Evolutionary conservation across 495 filamentous ascomycete species (phyloP).

Genomic region (Aspergillus saccharolyticus): DNA sequence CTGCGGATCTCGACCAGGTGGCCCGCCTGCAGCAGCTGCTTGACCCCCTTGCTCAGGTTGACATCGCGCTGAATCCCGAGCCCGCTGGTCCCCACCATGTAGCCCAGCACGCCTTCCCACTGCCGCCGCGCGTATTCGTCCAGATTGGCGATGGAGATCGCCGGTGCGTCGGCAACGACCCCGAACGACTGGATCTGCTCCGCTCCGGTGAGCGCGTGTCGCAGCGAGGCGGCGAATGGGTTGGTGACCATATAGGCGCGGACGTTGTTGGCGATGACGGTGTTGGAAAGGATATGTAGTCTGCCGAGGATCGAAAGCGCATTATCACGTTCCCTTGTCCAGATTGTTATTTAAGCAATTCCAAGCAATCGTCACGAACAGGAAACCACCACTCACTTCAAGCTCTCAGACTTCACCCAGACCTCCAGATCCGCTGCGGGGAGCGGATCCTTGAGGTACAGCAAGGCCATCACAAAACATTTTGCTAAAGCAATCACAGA

Average conservation of each 20-base stretch:
- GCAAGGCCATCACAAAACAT: slow-evolving; percentile 86
- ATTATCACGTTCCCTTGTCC: slow-evolving; percentile 75
- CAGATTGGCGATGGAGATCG: slow-evolving; percentile 62
- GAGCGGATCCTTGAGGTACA: slow-evolving; percentile 78
- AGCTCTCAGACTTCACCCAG: slow-evolving; percentile 74
- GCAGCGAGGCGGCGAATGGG: slow-evolving; percentile 70
- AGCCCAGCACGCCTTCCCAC: slow-evolving; percentile 94
- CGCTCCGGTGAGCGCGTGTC: slow-evolving; percentile 79
- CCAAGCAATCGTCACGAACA: too few relatives aligned
- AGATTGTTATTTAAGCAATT: too few relatives aligned
- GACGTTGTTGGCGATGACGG: slow-evolving; percentile 51
- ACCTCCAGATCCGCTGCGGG: slow-evolving; percentile 69
- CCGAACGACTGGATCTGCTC: slow-evolving; percentile 85
- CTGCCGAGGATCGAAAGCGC: slow-evolving; percentile 73
- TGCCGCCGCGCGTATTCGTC: slow-evolving; percentile 82
- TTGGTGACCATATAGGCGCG: slow-evolving; percentile 66
- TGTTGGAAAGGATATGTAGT: slow-evolving; percentile 71
- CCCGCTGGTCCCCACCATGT: slow-evolving; percentile 74
- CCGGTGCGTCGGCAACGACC: slow-evolving; percentile 60
- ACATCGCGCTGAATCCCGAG: slow-evolving; percentile 43
- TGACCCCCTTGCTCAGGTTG: slow-evolving; percentile 72
- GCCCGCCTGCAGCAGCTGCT: slow-evolving; percentile 70
- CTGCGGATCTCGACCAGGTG: slow-evolving; percentile 67
- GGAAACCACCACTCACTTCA: slow-evolving; percentile 42
- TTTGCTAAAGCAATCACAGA: slow-evolving; percentile 57